Evolutionary conservation across 2,329 filamentous ascomycete species (phyloP), one percentile per base, ranked within the genome.

Genomic region (Stenocarpella maydis): DNA sequence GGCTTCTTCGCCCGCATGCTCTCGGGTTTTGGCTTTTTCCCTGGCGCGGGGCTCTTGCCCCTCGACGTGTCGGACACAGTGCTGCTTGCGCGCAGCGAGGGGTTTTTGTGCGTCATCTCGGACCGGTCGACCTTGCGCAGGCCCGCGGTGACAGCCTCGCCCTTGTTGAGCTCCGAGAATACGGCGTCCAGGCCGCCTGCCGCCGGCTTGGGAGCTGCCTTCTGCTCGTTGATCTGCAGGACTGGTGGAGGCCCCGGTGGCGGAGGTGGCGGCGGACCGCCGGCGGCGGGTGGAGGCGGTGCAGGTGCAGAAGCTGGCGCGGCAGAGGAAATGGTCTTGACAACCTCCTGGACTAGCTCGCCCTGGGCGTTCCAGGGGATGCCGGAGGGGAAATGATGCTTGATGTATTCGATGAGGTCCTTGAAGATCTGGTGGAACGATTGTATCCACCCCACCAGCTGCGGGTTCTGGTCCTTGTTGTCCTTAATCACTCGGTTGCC

Each of bases 91-190:
- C 96, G 91, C 69, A 99, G 85, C 12, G 90, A 89, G 17, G 96
- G 96, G 81, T 99, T 99, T 85, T 98, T 98, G 83, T 99, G 96
- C 71, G 96, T 99, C 95, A 98, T 98, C 80, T 98, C 87, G 66
- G 92, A 96, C 78, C 91, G 92, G 82, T 98, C 95, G 61, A 99
- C 96, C 84, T 98, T 99, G 74, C 92, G 92, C 43, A 99, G 86
- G 39, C 92, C 91, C 73, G 93, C 90, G 4, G 96, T 99, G 70
- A 99, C 93, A n/a, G 88, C 86, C 71, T 93, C 90, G 69, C 96
- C 96, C 78, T 92, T 91, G 82, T 98, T 98, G 65, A 99, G 84
- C 74, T 98, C 92, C 49, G 91, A 91, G 79, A 99, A 99, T 3
- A 99, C 94, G 28, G 95, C 94, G 26, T 90, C 90, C 80, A 97